Percentiles rank a stretch among this genome's conserved stretches.
phyloP scores from a whole-genome alignment of 2,329 filamentous ascomycete genomes.

The Stagonosporopsis chrysanthemi region DNA sequence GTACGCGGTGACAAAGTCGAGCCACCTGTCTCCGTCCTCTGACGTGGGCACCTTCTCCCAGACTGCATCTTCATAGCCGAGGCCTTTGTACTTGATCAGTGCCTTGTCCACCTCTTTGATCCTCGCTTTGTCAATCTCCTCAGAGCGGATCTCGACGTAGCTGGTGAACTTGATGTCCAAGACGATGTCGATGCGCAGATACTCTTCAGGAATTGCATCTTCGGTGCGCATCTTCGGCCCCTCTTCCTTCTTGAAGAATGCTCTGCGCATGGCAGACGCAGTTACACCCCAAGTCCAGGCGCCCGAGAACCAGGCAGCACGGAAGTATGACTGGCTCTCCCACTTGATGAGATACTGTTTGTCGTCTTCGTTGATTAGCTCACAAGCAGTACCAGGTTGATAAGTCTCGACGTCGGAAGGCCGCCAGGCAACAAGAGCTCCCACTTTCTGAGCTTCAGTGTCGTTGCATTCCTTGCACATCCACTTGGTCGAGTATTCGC shows the following conservation, averaged over 20 bases:
- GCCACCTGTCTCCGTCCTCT: conserved; percentile 73
- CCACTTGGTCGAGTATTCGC: conserved; percentile 79
- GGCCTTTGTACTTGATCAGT: conserved; percentile 89
- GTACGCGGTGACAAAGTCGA: conserved; percentile 83
- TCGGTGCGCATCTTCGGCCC: conserved; percentile 73
- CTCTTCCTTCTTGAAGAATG: conserved; percentile 76
- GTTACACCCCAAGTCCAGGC: conserved; percentile 84
- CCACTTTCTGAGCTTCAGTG: conserved; percentile 68
- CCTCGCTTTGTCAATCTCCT: conserved; percentile 74
- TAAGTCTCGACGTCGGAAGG: conserved; percentile 68
- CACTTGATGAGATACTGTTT: conserved; percentile 95
- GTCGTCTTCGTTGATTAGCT: conserved; percentile 73
- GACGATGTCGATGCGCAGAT: conserved; percentile 85
- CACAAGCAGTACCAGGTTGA: conserved; percentile 59
- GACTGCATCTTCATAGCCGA: conserved; percentile 87
- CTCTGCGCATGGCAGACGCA: conserved; percentile 68
- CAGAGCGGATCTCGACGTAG: conserved; percentile 64
- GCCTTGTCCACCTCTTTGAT: conserved; percentile 76
- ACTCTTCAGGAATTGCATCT: conserved; percentile 89
- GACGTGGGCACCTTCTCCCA: conserved; percentile 82
- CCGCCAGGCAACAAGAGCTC: conserved; percentile 87
- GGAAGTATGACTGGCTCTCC: conserved; percentile 79
- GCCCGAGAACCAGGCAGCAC: conserved; percentile 86
- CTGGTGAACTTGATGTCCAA: conserved; percentile 77
- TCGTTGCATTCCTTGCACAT: conserved; percentile 79